A percentile compares a stretch with the other conserved stretches of the same genome.
Evolutionary conservation across 1,284 basidiomycete species (phyloP).

Genomic region (Cryptococcus sp.): DNA sequence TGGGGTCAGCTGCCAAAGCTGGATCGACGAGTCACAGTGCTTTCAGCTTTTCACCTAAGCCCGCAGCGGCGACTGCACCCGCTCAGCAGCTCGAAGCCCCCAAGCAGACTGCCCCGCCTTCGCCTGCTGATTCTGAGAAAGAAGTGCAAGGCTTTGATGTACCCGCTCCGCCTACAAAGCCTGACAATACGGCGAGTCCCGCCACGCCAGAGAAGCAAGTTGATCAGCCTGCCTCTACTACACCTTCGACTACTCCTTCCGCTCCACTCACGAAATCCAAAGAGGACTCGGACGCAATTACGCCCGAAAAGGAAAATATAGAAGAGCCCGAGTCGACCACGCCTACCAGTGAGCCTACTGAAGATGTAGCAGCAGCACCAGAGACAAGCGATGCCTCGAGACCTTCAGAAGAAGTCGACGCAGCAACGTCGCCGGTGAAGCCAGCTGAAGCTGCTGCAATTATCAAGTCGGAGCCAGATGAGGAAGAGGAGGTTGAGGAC

Average conservation of each 20-base stretch:
- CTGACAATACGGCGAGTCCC: background rate
- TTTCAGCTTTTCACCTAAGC: too few species aligned
- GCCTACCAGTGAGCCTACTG: conserved; percentile 6
- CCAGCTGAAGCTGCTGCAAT: too few species aligned
- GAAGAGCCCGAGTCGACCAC: background rate
- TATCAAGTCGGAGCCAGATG: background rate
- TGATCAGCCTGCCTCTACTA: background rate
- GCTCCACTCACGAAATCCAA: conserved; percentile 1
- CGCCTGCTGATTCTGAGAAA: background rate
- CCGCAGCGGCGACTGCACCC: too few species aligned
- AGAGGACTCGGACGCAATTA: background rate
- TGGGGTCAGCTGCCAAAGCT: background rate
- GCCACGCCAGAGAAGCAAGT: conserved; percentile 1
- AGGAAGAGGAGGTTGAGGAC: conserved; percentile 1
- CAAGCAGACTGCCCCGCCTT: background rate
- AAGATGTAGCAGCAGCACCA: background rate
- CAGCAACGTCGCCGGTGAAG: too few species aligned
- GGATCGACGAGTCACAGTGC: too few species aligned
- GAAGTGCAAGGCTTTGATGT: background rate
- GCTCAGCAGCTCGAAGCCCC: background rate
- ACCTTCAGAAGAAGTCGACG: too few species aligned
- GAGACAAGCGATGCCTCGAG: background rate
- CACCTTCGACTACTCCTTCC: background rate
- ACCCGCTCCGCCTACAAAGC: background rate
- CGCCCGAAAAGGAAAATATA: too few species aligned